Conservation (phyloP, 2,329 filamentous ascomycete species). For the Pestalotiopsis sp. region DNA sequence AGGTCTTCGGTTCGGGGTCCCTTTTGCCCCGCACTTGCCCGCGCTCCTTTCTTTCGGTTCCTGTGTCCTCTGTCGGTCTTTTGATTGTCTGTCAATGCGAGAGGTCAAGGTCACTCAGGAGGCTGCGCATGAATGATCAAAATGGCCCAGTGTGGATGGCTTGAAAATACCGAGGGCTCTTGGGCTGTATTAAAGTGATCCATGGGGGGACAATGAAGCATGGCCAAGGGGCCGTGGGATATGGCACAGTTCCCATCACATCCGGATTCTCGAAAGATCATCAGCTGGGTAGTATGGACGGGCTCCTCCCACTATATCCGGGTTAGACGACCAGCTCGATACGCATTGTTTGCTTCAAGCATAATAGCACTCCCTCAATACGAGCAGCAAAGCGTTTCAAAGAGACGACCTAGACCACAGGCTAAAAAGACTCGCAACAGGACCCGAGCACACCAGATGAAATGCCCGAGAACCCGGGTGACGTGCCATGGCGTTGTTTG, state of each 20-base stretch:
- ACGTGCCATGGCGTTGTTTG: neutral
- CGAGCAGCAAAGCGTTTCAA: neutral
- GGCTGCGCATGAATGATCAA: too few species aligned
- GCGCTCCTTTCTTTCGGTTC: neutral
- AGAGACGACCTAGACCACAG: neutral
- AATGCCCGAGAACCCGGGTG: neutral
- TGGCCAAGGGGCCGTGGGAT: too few species aligned
- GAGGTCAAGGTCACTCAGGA: too few species aligned
- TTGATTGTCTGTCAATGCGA: neutral
- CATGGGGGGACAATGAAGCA: too few species aligned
- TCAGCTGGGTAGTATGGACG: neutral
- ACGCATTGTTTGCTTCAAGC: neutral
- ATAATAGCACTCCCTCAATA: neutral
- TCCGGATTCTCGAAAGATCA: neutral
- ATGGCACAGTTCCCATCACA: too few species aligned
- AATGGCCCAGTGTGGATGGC: too few species aligned
- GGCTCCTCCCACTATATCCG: neutral
- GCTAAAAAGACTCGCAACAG: neutral
- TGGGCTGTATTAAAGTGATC: too few species aligned
- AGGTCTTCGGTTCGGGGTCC: neutral
- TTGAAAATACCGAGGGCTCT: too few species aligned
- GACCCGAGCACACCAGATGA: neutral
- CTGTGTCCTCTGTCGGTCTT: neutral
- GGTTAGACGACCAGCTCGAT: neutral
- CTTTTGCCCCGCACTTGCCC: neutral